phyloP scores from a whole-genome alignment of 805 yeast species.

The Yueomyces sinensis region DNA sequence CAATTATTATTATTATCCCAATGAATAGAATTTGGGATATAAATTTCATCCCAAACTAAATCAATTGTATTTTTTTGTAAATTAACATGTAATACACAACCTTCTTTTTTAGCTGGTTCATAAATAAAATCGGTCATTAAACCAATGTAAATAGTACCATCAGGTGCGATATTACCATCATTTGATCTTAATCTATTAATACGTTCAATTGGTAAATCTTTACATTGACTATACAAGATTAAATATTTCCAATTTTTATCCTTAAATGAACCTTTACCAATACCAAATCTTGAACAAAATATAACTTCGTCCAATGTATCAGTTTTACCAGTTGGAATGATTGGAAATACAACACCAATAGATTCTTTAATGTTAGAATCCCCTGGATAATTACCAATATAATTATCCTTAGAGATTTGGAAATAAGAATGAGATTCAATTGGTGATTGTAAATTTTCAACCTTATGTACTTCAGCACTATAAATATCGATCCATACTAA shows the following conservation, averaged over 20 bases:
- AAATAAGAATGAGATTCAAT: conserved; percentile 11
- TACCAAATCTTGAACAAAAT: conserved; percentile 54
- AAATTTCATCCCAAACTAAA: conserved; percentile 27
- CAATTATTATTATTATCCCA: conserved; percentile 31
- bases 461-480: conserved; percentile 18
- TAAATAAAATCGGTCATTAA: conserved; percentile 53
- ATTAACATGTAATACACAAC: conserved; percentile 36
- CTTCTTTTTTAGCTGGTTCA: conserved; percentile 28
- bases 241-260: conserved; percentile 27
- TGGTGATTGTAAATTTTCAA: conserved; percentile 14
- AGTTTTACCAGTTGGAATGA: conserved; percentile 27
- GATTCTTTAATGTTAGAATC: conserved; percentile 21
- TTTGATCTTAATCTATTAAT: conserved; percentile 43
- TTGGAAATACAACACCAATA: conserved; percentile 60
- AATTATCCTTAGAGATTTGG: conserved; percentile 25
- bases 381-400: conserved; percentile 7
- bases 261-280: conserved; percentile 39
- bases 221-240: conserved; percentile 22
- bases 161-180: conserved; percentile 70
- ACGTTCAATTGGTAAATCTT: conserved; percentile 22
- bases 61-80: conserved; percentile 18
- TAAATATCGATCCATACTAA: conserved; percentile 31
- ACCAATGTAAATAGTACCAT: conserved; percentile 66
- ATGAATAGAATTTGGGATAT: conserved; percentile 63
- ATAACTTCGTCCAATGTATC: conserved; percentile 15